These are phyloP conservation scores for Scheffersomyces parashehatae DNA, from an alignment of 1,139 yeast genomes.

Conservation along the genomic window DNA sequence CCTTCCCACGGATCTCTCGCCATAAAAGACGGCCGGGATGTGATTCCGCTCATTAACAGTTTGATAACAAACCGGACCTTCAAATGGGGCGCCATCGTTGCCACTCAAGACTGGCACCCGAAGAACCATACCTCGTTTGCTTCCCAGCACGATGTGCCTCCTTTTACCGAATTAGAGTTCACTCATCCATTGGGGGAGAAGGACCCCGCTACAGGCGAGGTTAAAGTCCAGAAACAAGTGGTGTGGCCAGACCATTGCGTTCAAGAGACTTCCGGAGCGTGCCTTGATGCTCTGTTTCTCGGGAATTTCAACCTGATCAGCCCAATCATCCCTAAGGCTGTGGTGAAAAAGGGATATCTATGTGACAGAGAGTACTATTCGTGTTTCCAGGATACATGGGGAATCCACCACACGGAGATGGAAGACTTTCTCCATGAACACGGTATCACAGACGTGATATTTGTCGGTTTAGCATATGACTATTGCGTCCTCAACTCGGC, in stretches of 20 bases:
- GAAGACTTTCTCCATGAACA: slow-evolving; percentile 42
- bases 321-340: slow-evolving; percentile 27
- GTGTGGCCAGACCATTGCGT: slow-evolving; percentile 95
- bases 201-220: slow-evolving; percentile 23
- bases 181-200: slow-evolving; percentile 48
- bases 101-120: slow-evolving; percentile 93
- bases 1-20: slow-evolving; percentile 79
- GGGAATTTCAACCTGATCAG: slow-evolving; percentile 23
- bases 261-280: slow-evolving; percentile 66
- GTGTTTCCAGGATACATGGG: slow-evolving; percentile 85
- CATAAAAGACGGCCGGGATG: slow-evolving; percentile 61
- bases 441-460: slow-evolving; percentile 59
- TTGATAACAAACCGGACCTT: slow-evolving; percentile 35
- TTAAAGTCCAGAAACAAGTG: slow-evolving; percentile 33
- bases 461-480: slow-evolving; percentile 86
- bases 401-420: slow-evolving; percentile 67
- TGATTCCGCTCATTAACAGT: slow-evolving; percentile 52
- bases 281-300: slow-evolving; percentile 51
- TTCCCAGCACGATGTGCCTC: slow-evolving; percentile 54
- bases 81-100: slow-evolving; percentile 64
- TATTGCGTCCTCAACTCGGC: slow-evolving; percentile 82
- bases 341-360: slow-evolving; percentile 70
- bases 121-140: slow-evolving; percentile 79
- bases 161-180: slow-evolving; percentile 54
- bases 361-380: slow-evolving; percentile 83